Base-by-base conservation (phyloP, 257 asterid genomes). In the Solanum sitiens region DNA sequence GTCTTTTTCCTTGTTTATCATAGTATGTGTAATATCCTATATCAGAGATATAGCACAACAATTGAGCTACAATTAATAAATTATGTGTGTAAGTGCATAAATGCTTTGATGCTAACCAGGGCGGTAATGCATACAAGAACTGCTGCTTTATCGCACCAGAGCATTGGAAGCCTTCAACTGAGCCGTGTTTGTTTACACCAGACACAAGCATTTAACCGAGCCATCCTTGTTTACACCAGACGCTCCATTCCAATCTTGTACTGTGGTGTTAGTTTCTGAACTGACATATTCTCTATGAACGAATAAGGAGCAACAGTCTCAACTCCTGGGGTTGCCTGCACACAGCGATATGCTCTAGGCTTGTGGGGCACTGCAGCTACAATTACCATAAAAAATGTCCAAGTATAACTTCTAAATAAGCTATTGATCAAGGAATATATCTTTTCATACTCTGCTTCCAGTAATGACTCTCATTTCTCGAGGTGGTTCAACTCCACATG, bases 271-370 rank as follows among this genome's bases (percentile, higher is more conserved):
- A 94, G 91, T 91, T 91, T 94, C 90, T 94, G 98, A 65, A 95
- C 90, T 4, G 94, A 93, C 65, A 94, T 75, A 67, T 87, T 94
- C 93, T 94, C 94, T 68, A 95, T 91, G 37, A 83, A 80, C 18
- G 98, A 90, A 90, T 94, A 94, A 4, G 95, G 92, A 76, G 98
- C 96, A 44, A 94, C 96, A 30, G 89, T 88, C 71, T 94, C 94
- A 18, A 92, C 90, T 23, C 92, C 68, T 0, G 96, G 94, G 35
- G 98, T 95, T 87, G 96, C 88, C 79, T 92, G 93, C 6, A 95
- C 86, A 21, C 97, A 95, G 50, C 95, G 95, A 88, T 98, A 94
- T 21, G 90, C 98, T 89, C 96, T 90, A 40, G 95, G 85, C 87
- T 93, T 96, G 44, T 92, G 95, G 3, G 95, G 95, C 95, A 94